These are phyloP conservation scores for Mycena galopus DNA, from an alignment of 768 basidiomycete species.

Conservation along the genomic window DNA sequence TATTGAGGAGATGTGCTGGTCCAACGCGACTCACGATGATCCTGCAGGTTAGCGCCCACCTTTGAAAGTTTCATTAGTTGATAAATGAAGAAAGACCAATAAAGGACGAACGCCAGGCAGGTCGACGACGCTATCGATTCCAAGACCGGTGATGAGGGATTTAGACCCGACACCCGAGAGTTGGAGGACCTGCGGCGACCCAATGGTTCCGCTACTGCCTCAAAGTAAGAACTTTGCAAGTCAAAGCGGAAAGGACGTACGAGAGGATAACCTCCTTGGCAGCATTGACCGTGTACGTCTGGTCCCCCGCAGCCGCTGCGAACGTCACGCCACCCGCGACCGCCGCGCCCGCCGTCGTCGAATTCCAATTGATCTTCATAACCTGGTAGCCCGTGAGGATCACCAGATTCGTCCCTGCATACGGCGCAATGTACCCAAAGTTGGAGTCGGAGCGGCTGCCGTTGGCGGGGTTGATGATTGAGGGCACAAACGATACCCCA, in stretches of 20 bases:
- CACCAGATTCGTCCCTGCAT: conserved; percentile 29
- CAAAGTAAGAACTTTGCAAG: neutral
- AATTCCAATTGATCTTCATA: conserved; percentile 34
- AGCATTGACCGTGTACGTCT: conserved; percentile 29
- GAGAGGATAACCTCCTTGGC: conserved; percentile 37
- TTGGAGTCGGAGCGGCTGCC: conserved; percentile 37
- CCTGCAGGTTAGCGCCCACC: conserved; percentile 35
- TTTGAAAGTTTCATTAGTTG: too few species aligned
- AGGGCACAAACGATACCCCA: conserved; percentile 34
- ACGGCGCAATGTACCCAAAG: conserved; percentile 36
- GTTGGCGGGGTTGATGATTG: conserved; percentile 35
- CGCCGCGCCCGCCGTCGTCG: conserved; percentile 29
- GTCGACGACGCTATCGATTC: conserved; percentile 33
- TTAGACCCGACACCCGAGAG: conserved; percentile 33
- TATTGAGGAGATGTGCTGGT: neutral
- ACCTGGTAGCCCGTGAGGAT: conserved; percentile 37
- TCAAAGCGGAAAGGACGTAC: conserved; percentile 12
- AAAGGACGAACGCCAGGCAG: conserved; percentile 34
- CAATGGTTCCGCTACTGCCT: conserved; percentile 29
- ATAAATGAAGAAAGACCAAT: too few species aligned
- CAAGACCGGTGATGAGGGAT: conserved; percentile 26
- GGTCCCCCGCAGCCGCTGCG: conserved; percentile 20
- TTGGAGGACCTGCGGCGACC: conserved; percentile 34
- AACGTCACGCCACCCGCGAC: conserved; percentile 36
- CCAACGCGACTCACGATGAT: conserved; percentile 23